phyloP scores from a whole-genome alignment of 176 grass and related monocot species.

The Dactylis glomerata region DNA sequence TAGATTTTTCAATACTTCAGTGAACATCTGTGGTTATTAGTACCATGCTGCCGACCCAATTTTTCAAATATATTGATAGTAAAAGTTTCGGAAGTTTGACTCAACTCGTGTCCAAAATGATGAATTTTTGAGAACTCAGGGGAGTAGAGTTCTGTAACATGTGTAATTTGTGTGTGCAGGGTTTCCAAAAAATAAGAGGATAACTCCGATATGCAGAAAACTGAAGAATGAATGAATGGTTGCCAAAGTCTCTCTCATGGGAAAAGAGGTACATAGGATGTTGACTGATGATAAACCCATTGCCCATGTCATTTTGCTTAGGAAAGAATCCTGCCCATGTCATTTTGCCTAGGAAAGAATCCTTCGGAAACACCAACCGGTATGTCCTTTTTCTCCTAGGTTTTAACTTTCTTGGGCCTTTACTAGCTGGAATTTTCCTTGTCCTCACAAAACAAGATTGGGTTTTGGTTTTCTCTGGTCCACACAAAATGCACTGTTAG shows the following conservation, averaged over 20 bases:
- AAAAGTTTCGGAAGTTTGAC: not conserved
- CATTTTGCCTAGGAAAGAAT: constrained; percentile 13
- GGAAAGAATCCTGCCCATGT: not conserved
- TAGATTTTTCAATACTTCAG: not conserved
- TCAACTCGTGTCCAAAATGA: not conserved
- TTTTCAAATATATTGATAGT: not conserved
- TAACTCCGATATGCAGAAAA: not conserved
- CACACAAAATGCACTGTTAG: constrained; percentile 12
- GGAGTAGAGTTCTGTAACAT: not conserved
- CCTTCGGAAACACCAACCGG: not conserved
- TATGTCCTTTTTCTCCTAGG: not conserved
- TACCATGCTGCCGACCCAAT: not conserved
- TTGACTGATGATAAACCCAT: constrained; percentile 17
- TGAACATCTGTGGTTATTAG: not conserved
- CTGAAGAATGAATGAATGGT: constrained; percentile 10
- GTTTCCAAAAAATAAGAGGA: constrained; percentile 6
- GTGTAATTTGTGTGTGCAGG: not conserved
- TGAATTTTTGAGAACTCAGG: not conserved
- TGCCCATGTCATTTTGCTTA: constrained; percentile 22
- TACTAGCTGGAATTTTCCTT: not conserved
- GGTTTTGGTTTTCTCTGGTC: constrained; percentile 17
- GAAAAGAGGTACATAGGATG: constrained; percentile 14
- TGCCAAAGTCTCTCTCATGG: constrained; percentile 3
- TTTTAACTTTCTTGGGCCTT: constrained; percentile 13
- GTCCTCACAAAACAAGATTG: constrained; percentile 29